Conservation (phyloP, 2,329 filamentous ascomycete genomes). For the Curvularia eragrostidis region DNA sequence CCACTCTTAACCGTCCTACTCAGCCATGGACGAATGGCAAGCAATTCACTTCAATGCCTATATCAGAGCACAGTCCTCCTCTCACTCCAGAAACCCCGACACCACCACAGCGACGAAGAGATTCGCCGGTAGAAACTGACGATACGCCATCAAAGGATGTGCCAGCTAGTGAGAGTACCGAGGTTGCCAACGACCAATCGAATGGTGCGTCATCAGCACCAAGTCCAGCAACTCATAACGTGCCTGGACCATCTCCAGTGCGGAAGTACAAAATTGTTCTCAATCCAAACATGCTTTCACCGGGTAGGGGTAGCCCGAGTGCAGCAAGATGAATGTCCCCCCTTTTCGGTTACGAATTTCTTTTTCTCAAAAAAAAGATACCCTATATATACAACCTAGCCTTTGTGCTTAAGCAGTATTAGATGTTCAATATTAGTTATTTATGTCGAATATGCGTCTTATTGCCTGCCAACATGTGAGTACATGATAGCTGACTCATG, state of each 20-base stretch:
- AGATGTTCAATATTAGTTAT: neutral
- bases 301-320: conserved; percentile 11
- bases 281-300: conserved; percentile 34
- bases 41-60: conserved; percentile 17
- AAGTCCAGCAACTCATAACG: neutral
- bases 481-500: no score
- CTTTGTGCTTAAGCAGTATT: neutral
- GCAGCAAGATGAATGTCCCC: neutral
- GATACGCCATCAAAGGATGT: conserved; percentile 17
- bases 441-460: no score
- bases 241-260: conserved; percentile 22
- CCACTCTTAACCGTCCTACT: conserved; percentile 19
- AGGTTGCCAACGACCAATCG: neutral
- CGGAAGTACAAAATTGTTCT: conserved; percentile 46
- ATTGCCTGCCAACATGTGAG: no score
- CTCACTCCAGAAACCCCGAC: conserved; percentile 32
- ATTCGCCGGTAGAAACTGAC: conserved; percentile 12
- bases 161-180: neutral
- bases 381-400: conserved; percentile 3
- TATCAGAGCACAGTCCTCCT: conserved; percentile 21
- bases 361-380: conserved; percentile 6
- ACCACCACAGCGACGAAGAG: conserved; percentile 26
- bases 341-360: neutral
- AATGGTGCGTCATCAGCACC: conserved; percentile 12
- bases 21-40: conserved; percentile 28